Evolutionary conservation across 2,329 filamentous ascomycete genomes (phyloP), one percentile per base, ranked within the genome.

Genomic region (Hypoxylon sp.): DNA sequence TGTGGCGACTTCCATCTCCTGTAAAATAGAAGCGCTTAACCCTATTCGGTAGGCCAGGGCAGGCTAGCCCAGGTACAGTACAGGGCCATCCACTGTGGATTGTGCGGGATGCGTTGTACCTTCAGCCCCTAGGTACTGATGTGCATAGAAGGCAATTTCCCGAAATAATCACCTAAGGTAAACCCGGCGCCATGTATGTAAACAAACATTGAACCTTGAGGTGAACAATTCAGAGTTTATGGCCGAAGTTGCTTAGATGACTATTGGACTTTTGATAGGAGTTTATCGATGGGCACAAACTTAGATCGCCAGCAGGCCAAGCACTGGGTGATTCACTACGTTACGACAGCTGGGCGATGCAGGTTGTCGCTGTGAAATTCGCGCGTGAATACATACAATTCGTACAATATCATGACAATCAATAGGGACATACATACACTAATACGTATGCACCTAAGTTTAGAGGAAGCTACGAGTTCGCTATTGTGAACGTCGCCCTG

Each of bases 61-160:
- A 42, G 3, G 6, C 4, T 49, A 49, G 33, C 8, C 8, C n/a
- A 58, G n/a, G 59, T 62, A 64, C 12, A 53, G 63, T 68, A 65
- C 65, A 60, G 62, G 24, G 22, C 24, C 16, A 30, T n/a, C 22
- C 54, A 64, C 48, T 62, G 52, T 7, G 49, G 14, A 62, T 59
- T 65, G 46, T 56, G 54, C 62, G 63, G 45, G 51, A 65, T 49
- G 44, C 33, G 38, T 30, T 59, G 59, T 68, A 66, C 59, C 48
- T 63, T 65, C 26, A 26, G 42, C 42, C 55, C 59, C 44, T 66
- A 40, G 16, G 46, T 63, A 68, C 65, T 66, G 58, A 66, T 56
- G 59, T 61, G 66, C 66, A 68, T 68, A 58, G 66, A 60, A 60
- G 58, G 66, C 55, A 68, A 68, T 68, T 68, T 66, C 66, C 66